Evolutionary conservation across 2,329 filamentous ascomycete genomes (phyloP), one percentile per base, ranked within the genome.

Genomic region (Cladosporium sp.): DNA sequence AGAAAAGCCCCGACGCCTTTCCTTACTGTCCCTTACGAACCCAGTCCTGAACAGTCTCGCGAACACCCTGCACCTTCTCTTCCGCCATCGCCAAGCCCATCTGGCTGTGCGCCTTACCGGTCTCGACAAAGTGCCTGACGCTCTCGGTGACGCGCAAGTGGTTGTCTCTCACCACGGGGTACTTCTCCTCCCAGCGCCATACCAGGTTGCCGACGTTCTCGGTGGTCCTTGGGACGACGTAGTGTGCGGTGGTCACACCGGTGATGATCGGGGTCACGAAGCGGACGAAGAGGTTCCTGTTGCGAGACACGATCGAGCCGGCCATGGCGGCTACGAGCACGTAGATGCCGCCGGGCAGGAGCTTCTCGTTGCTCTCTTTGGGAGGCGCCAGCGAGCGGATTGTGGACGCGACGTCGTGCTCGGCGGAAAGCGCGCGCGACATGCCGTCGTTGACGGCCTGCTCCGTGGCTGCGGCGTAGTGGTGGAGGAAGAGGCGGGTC

Each of bases 251-350:
- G 50, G 83, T 83, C 55, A 95, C 74, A 58, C 91, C 93, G 38
- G 96, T 82, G 16, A 84, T 83, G 43, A 92, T 70, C 9, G 93
- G 93, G 2, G 87, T 78, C 2, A 84, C 76, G 48, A 85, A 83
- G 59, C 93, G 84, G 48, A 98, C 74, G 55, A 95, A 68, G 55
- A 97, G 78, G 69, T 86, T 91, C 61, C 92, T 84, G 76, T 95
- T 94, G 56, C 92, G 83, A 49, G 88, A 83, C 49, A 96, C 76
- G 67, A 98, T 97, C 69, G 83, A 90, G 60, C 92, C 93, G 30
- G 93, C 88, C 91, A 98, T 96, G 62, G 88, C 84, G 36, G 91
- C 85, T 41, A 98, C 91, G 25, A 96, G 80, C 40, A 97, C 90
- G 73, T 97, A 97, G 59, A 97, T 82, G 53, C 83, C 78, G 20